Conservation (phyloP, 768 basidiomycete species). For the Mycena rebaudengoi region DNA sequence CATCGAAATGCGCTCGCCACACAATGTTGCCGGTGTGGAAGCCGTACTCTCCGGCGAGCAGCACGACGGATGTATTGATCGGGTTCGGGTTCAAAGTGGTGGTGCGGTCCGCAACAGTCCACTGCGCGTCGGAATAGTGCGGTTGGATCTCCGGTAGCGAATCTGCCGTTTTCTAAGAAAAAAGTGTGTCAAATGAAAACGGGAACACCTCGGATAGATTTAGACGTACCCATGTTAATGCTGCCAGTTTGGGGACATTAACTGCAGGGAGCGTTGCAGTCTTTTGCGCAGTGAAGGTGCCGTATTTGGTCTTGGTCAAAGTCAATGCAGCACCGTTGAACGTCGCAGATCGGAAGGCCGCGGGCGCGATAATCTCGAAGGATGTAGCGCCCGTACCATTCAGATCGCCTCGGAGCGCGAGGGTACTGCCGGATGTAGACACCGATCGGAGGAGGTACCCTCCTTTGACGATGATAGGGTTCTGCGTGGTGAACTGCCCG, state of each 20-base stretch:
- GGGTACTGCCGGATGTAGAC: constrained; percentile 41
- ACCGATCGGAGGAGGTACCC: constrained; percentile 57
- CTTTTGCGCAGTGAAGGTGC: constrained; percentile 46
- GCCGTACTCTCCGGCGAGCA: constrained; percentile 59
- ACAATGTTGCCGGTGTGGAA: constrained; percentile 61
- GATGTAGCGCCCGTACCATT: constrained; percentile 44
- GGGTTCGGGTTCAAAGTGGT: constrained; percentile 51
- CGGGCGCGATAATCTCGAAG: constrained; percentile 59
- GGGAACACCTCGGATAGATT: background rate
- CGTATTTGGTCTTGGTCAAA: constrained; percentile 48
- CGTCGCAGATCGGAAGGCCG: constrained; percentile 47
- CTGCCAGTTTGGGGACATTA: constrained; percentile 42
- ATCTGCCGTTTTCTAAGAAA: constrained; percentile 47
- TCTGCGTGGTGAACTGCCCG: constrained; percentile 46
- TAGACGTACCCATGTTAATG: constrained; percentile 45
- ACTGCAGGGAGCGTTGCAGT: constrained; percentile 43
- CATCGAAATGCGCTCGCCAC: constrained; percentile 60
- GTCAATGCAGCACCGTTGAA: constrained; percentile 51
- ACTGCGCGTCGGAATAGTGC: constrained; percentile 49
- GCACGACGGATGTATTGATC: constrained; percentile 48
- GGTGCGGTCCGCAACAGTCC: constrained; percentile 53
- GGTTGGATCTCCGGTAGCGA: constrained; percentile 52
- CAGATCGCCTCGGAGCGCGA: constrained; percentile 54
- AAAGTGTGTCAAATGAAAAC: background rate
- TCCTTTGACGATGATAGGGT: constrained; percentile 57